Conservation (phyloP, 768 basidiomycete species). For the Cystofilobasidium macerans region DNA sequence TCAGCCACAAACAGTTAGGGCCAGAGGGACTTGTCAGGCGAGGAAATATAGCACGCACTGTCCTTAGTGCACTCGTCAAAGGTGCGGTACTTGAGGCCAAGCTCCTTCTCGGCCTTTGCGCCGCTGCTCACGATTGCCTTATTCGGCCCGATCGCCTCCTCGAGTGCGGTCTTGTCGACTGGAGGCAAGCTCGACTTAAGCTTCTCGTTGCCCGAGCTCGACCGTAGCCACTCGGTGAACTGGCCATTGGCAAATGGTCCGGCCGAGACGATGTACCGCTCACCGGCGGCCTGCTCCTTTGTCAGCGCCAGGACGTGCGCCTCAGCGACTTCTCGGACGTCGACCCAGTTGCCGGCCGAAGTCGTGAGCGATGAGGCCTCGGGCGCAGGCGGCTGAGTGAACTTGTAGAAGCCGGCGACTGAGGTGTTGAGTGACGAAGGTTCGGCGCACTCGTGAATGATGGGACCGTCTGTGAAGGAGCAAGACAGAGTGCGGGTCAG, state of each 20-base stretch:
- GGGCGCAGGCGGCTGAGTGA: constrained; percentile 26
- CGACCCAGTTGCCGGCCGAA: constrained; percentile 32
- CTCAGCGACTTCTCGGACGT: constrained; percentile 44
- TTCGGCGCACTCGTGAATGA: constrained; percentile 40
- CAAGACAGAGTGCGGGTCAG: background rate
- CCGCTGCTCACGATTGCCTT: constrained; percentile 14
- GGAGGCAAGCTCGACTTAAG: too few species aligned
- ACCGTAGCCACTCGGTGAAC: constrained; percentile 20
- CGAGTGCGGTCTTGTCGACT: too few species aligned
- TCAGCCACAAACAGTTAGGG: too few species aligned
- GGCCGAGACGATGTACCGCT: constrained; percentile 49
- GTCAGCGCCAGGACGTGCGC: constrained; percentile 50
- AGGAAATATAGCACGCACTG: constrained; percentile 1
- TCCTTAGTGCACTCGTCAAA: constrained; percentile 16
- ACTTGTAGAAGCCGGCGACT: constrained; percentile 30
- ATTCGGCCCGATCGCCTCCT: constrained; percentile 15
- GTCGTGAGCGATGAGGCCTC: constrained; percentile 24
- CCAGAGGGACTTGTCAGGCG: too few species aligned
- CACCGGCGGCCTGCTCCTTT: constrained; percentile 47
- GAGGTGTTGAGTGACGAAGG: constrained; percentile 41
- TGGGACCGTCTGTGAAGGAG: constrained; percentile 14
- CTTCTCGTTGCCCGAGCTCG: too few species aligned
- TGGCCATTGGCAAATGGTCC: constrained; percentile 29
- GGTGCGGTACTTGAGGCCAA: constrained; percentile 17
- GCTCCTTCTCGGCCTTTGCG: constrained; percentile 11